phyloP scores from a whole-genome alignment of 176 grass and related monocot species.

The Juncus inflexus region DNA sequence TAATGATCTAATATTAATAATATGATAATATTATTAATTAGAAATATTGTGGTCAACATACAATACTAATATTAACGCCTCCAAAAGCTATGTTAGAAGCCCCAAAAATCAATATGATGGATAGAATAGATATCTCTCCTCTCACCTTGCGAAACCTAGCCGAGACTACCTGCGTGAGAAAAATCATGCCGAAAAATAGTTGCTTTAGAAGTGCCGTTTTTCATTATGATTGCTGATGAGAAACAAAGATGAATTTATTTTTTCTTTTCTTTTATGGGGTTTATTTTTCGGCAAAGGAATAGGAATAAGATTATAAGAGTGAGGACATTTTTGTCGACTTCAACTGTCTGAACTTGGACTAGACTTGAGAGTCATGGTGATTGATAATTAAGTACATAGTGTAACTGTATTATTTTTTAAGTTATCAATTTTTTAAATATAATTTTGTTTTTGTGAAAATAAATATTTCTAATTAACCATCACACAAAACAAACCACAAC shows the following conservation, averaged over 20 bases:
- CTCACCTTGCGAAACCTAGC: conserved; percentile 42
- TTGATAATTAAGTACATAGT: too few species aligned
- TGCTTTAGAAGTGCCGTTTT: conserved; percentile 46
- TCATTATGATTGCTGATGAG: conserved; percentile 47
- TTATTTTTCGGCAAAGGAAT: background rate
- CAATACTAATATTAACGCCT: conserved; percentile 27
- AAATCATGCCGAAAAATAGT: conserved; percentile 45
- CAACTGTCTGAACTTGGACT: too few species aligned
- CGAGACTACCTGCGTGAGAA: conserved; percentile 43
- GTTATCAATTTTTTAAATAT: too few species aligned
- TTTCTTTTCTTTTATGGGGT: background rate
- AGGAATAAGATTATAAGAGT: conserved; percentile 12
- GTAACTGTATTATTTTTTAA: too few species aligned
- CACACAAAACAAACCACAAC: too few species aligned
- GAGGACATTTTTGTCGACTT: background rate
- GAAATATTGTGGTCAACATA: too few species aligned
- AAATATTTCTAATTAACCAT: too few species aligned
- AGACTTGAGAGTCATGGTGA: too few species aligned
- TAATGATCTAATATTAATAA: too few species aligned
- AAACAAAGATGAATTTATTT: too few species aligned
- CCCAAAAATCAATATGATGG: conserved; percentile 80
- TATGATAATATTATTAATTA: too few species aligned
- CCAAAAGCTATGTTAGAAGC: conserved; percentile 54
- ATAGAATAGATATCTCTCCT: conserved; percentile 45
- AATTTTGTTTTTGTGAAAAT: too few species aligned